phyloP scores from a whole-genome alignment of 1,284 basidiomycete species.

The Leccinum subrobustum region DNA sequence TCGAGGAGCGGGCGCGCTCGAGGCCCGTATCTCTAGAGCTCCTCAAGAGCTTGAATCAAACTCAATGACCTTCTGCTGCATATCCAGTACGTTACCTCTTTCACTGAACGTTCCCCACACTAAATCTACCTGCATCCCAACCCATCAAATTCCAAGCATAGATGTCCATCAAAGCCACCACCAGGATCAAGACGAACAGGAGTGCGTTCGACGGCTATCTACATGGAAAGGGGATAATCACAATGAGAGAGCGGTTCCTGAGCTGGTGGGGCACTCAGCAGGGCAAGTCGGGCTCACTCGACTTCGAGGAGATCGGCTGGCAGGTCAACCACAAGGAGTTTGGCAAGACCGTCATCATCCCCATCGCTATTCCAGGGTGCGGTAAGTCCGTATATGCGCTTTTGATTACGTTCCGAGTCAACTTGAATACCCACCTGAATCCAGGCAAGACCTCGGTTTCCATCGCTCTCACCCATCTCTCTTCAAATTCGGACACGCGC shows the following conservation, averaged over 20 bases:
- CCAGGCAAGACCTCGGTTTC: constrained; percentile 88
- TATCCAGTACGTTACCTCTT: no score
- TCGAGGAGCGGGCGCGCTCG: no score
- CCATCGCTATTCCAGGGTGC: constrained; percentile 90
- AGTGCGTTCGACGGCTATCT: constrained; percentile 64
- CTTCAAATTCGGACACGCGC: constrained; percentile 85
- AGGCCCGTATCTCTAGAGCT: no score
- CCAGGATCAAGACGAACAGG: constrained; percentile 57
- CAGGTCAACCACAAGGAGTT: constrained; percentile 36
- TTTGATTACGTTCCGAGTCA: not conserved
- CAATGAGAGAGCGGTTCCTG: constrained; percentile 80
- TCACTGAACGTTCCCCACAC: no score
- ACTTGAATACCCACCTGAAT: not conserved
- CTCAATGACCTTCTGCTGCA: no score
- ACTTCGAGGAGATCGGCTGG: constrained; percentile 17
- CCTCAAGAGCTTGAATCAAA: no score
- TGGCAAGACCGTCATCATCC: constrained; percentile 84
- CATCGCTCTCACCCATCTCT: constrained; percentile 71
- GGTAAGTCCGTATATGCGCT: constrained; percentile 50
- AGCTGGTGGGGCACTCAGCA: constrained; percentile 58
- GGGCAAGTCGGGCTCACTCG: constrained; percentile 38
- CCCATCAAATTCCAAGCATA: no score
- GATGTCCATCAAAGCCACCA: no score
- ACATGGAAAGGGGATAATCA: constrained; percentile 82
- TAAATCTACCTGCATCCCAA: no score